phyloP scores from a whole-genome alignment of 768 basidiomycete species.

The Pleurotus eryngii region DNA sequence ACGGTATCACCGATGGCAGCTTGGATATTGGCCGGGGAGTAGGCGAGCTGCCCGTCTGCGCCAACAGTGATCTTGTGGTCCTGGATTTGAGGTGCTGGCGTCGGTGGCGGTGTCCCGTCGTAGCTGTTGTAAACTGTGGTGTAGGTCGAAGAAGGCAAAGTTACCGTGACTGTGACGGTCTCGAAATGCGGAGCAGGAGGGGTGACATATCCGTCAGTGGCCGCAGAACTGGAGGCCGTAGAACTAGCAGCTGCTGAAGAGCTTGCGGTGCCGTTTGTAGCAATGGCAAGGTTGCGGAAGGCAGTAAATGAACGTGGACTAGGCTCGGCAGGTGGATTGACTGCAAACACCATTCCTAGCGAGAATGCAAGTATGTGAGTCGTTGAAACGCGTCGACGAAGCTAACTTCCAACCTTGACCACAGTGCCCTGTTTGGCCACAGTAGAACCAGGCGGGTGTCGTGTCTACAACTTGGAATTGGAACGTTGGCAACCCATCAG shows the following conservation, averaged over 20 bases:
- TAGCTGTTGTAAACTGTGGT: constrained; percentile 41
- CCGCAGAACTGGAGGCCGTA: constrained; percentile 13
- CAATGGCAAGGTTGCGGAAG: constrained; percentile 47
- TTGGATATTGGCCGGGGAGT: constrained; percentile 34
- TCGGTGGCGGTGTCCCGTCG: constrained; percentile 26
- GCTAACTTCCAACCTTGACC: constrained; percentile 25
- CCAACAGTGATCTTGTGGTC: constrained; percentile 40
- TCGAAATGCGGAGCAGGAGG: constrained; percentile 31
- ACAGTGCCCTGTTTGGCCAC: constrained; percentile 53
- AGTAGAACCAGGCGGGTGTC: constrained; percentile 57
- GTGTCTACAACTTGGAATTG: constrained; percentile 37
- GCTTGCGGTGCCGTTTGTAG: constrained; percentile 22
- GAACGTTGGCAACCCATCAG: constrained; percentile 32
- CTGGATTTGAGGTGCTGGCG: constrained; percentile 17
- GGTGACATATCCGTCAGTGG: constrained; percentile 22
- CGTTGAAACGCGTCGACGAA: background rate
- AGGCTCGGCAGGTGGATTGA: constrained; percentile 48
- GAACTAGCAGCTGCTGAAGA: constrained; percentile 6
- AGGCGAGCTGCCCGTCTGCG: constrained; percentile 29
- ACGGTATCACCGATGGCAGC: constrained; percentile 42
- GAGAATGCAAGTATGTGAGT: background rate
- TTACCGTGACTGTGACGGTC: constrained; percentile 40
- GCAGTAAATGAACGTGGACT: constrained; percentile 40
- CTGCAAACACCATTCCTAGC: constrained; percentile 62
- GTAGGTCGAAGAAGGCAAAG: constrained; percentile 24